Conservation (phyloP, 805 yeast genomes). For the Yarrowia porcina region DNA sequence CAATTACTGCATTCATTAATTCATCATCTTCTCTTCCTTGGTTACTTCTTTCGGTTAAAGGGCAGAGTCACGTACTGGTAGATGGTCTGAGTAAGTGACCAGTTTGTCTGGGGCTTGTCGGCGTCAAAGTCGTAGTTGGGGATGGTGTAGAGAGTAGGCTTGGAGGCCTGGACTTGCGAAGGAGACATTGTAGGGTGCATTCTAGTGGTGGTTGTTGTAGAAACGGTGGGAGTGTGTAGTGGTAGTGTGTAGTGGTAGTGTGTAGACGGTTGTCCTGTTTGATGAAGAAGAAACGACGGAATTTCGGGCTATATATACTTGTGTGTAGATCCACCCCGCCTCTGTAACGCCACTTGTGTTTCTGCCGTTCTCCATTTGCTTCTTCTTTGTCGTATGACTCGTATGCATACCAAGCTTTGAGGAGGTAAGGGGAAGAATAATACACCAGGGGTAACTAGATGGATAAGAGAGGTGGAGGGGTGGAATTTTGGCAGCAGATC, state of each 20-base stretch:
- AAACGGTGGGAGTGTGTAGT: neutral
- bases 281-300: too few relatives aligned
- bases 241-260: neutral
- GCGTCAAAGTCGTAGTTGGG: conserved; percentile 21
- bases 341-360: neutral
- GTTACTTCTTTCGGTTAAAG: neutral
- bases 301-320: neutral
- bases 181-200: neutral
- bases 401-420: conserved; percentile 14
- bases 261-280: neutral
- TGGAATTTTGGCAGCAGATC: too few relatives aligned
- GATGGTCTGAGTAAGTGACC: conserved; percentile 9
- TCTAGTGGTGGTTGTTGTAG: neutral
- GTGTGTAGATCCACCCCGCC: neutral
- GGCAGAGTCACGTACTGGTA: conserved; percentile 1
- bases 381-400: conserved; percentile 1
- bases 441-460: too few relatives aligned
- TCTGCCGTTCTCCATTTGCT: neutral
- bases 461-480: too few relatives aligned
- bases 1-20: too few relatives aligned
- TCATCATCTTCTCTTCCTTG: too few relatives aligned
- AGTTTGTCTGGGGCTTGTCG: neutral
- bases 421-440: too few relatives aligned
- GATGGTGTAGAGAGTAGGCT: conserved; percentile 1
- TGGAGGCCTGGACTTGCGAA: neutral